These are phyloP conservation scores for Xylaria acuta DNA, from an alignment of 495 filamentous ascomycete genomes.

Conservation along the genomic window DNA sequence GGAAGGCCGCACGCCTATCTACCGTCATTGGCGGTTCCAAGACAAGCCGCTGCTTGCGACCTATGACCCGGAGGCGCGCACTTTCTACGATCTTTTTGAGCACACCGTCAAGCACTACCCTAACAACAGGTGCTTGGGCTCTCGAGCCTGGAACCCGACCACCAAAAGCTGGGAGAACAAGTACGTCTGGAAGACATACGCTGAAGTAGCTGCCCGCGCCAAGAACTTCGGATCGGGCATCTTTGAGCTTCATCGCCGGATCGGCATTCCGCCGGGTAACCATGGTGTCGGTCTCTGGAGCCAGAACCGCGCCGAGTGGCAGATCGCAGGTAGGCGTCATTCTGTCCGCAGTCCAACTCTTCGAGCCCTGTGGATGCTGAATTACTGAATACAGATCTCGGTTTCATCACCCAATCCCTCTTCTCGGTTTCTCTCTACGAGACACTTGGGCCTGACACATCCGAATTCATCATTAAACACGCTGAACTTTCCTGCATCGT, in stretches of 20 bases:
- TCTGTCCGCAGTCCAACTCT: background rate
- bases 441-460: constrained; percentile 86
- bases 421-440: constrained; percentile 96
- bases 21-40: constrained; percentile 79
- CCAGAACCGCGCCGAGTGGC: constrained; percentile 97
- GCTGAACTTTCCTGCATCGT: constrained; percentile 76
- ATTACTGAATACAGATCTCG: constrained; percentile 68
- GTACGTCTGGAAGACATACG: constrained; percentile 86
- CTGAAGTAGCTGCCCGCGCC: constrained; percentile 77
- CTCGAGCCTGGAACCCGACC: constrained; percentile 75
- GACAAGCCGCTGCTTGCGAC: constrained; percentile 74
- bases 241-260: constrained; percentile 77
- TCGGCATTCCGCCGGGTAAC: constrained; percentile 68
- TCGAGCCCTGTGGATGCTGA: constrained; percentile 23
- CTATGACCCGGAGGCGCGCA: constrained; percentile 73
- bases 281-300: constrained; percentile 93
- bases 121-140: constrained; percentile 77
- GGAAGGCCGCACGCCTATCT: constrained; percentile 75
- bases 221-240: constrained; percentile 87
- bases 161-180: constrained; percentile 75
- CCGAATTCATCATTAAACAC: constrained; percentile 96
- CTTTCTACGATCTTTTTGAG: constrained; percentile 85
- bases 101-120: constrained; percentile 60
- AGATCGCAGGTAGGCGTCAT: constrained; percentile 72
- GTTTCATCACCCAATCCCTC: constrained; percentile 84